Conservation (phyloP, 805 yeast genomes). For the Sugiyamaella boreocaroliniensis region DNA sequence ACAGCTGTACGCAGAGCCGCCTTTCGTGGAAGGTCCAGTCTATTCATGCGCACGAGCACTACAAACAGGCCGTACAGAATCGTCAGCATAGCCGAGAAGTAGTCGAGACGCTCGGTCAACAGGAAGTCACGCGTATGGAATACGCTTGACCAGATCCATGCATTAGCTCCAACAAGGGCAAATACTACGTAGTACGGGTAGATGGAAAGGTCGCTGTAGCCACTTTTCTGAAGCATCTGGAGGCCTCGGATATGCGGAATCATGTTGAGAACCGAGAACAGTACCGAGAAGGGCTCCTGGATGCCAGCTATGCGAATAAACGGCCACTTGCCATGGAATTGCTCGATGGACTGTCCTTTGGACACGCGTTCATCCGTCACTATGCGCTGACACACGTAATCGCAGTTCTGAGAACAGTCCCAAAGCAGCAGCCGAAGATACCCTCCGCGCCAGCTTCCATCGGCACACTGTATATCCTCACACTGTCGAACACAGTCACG, state of each 20-base stretch:
- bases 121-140: constrained; percentile 83
- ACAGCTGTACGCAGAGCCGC: constrained; percentile 32
- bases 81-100: constrained; percentile 87
- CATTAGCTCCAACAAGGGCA: constrained; percentile 63
- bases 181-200: constrained; percentile 39
- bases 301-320: constrained; percentile 68
- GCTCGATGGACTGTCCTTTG: constrained; percentile 52
- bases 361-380: constrained; percentile 51
- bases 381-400: constrained; percentile 82
- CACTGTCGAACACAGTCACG: constrained; percentile 34
- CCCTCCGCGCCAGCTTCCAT: constrained; percentile 28
- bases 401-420: constrained; percentile 79
- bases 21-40: constrained; percentile 42
- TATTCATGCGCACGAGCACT: constrained; percentile 52
- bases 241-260: constrained; percentile 50
- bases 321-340: constrained; percentile 99
- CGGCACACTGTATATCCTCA: constrained; percentile 27
- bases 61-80: constrained; percentile 75
- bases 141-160: constrained; percentile 81
- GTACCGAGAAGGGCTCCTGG: constrained; percentile 75
- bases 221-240: constrained; percentile 32
- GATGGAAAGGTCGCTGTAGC: neutral
- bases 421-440: constrained; percentile 50
- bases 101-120: constrained; percentile 79
- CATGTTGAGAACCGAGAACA: constrained; percentile 70